Evolutionary conservation across 2,329 filamentous ascomycete genomes (phyloP).

Genomic region (Aspergillus uvarum): DNA sequence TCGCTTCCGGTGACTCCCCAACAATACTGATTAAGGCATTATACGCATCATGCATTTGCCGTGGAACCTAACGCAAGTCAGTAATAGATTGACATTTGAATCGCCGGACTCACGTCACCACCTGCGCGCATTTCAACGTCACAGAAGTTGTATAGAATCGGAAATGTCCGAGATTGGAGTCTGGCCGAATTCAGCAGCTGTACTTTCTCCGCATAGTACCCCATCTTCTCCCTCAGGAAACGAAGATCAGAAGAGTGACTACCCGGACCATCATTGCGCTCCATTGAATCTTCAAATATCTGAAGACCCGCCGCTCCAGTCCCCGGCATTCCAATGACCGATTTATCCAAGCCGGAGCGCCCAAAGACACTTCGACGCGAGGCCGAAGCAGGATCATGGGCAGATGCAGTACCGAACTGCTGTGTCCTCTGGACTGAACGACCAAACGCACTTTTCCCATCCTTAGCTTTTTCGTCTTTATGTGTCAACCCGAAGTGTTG

Average conservation of each 20-base stretch:
- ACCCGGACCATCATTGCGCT: constrained; percentile 53
- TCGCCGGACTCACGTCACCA: constrained; percentile 54
- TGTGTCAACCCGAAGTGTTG: constrained; percentile 84
- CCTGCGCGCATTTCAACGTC: constrained; percentile 69
- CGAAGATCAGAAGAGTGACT: constrained; percentile 67
- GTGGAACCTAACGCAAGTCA: constrained; percentile 56
- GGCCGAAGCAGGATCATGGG: constrained; percentile 42
- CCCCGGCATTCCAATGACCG: constrained; percentile 80
- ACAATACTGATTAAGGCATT: constrained; percentile 76
- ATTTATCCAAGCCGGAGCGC: constrained; percentile 71
- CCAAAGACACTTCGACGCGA: constrained; percentile 61
- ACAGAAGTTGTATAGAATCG: constrained; percentile 73
- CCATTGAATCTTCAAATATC: constrained; percentile 69
- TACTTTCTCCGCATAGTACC: constrained; percentile 75
- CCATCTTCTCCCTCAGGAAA: constrained; percentile 79
- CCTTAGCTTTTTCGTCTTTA: constrained; percentile 44
- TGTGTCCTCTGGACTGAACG: constrained; percentile 39
- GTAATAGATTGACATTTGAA: constrained; percentile 5
- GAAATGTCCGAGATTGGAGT: constrained; percentile 64
- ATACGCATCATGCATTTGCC: constrained; percentile 79
- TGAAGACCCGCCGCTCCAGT: constrained; percentile 58
- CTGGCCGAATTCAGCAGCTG: constrained; percentile 74
- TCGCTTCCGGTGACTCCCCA: constrained; percentile 65
- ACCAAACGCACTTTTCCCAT: constrained; percentile 55
- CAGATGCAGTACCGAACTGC: constrained; percentile 44